Base-by-base conservation (phyloP, 2,329 filamentous ascomycete genomes). In the Scorias spongiosa region DNA sequence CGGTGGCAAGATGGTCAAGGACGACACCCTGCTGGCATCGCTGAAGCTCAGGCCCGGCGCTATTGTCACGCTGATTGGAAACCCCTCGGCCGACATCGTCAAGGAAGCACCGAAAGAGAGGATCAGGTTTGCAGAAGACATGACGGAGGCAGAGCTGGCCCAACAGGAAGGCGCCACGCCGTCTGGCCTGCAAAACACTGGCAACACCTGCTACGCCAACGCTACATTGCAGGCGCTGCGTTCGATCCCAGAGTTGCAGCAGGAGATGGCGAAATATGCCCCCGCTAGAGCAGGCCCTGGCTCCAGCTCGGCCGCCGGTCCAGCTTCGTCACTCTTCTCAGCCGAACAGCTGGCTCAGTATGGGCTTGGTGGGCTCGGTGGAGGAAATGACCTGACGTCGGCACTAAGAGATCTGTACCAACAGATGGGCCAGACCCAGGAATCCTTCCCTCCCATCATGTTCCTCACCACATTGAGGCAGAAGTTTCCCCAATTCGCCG, bases 121-220 rank as follows among this genome's bases (percentile, higher is more conserved):
- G 53, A 73, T 88, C 47, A 91, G 84, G 64, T 98, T 98, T 56
- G 66, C 93, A 49, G 91, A 98, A 65, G 91, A 98, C 62, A 95
- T 98, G 89, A 93, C 85, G 20, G 88, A 93, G 61, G 88, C 87
- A 28, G 89, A 96, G 63, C 77, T 80, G 42, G 89, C 91, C 17
- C 79, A 80, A 62, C 76, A 82, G 59, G 81, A 81, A 47, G 87
- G 85, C 46, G 88, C 88, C 40, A 89, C 75, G 39, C 91, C 93
- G 1, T 83, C 88, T 45, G 91, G 91, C 40, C 69, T 98, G 48
- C 75, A 83, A 61, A 98, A 98, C 59, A 70, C 95, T 48, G 91
- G 93, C 54, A 98, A 98, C 65, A 98, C 93, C 3, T 98, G 91
- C 69, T 98, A 98, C 62, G 79, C 96, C 57, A 98, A 98, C 71